These are phyloP conservation scores for Metschnikowia baotianmanensis DNA, from an alignment of 805 yeast genomes.

Conservation along the genomic window DNA sequence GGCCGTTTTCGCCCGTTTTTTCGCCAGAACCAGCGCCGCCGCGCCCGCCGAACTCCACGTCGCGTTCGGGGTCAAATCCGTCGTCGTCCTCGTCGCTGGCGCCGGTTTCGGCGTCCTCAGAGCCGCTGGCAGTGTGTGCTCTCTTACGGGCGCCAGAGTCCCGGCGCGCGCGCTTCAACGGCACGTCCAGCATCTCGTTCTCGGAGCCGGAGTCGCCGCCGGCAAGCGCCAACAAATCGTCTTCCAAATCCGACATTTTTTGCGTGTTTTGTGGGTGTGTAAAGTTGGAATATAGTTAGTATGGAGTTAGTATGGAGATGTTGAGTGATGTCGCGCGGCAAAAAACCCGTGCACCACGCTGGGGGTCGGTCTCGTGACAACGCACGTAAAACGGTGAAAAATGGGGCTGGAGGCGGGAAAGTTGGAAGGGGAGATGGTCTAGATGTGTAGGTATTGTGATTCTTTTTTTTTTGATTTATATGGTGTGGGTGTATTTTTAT, in stretches of 20 bases:
- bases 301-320: neutral
- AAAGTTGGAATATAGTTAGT: neutral
- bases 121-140: conserved; percentile 26
- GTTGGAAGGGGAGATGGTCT: too few relatives aligned
- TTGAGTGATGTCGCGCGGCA: neutral
- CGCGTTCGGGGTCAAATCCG: conserved; percentile 23
- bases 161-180: conserved; percentile 32
- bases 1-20: too few relatives aligned
- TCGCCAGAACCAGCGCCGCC: conserved; percentile 23
- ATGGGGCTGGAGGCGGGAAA: too few relatives aligned
- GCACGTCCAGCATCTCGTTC: conserved; percentile 31
- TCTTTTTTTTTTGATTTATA: too few relatives aligned
- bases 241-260: conserved; percentile 80
- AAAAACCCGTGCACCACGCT: conserved; percentile 2
- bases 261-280: neutral
- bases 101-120: conserved; percentile 17
- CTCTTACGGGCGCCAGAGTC: conserved; percentile 11
- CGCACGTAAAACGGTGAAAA: neutral
- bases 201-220: conserved; percentile 46
- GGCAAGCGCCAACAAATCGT: conserved; percentile 93
- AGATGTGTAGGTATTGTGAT: too few relatives aligned
- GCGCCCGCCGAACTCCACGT: conserved; percentile 28
- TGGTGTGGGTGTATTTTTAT: too few relatives aligned
- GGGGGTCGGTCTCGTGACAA: neutral
- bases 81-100: conserved; percentile 24